These are phyloP conservation scores for Cephalotrichum gorgonifer DNA, from an alignment of 2,329 filamentous ascomycete genomes.

Conservation along the genomic window DNA sequence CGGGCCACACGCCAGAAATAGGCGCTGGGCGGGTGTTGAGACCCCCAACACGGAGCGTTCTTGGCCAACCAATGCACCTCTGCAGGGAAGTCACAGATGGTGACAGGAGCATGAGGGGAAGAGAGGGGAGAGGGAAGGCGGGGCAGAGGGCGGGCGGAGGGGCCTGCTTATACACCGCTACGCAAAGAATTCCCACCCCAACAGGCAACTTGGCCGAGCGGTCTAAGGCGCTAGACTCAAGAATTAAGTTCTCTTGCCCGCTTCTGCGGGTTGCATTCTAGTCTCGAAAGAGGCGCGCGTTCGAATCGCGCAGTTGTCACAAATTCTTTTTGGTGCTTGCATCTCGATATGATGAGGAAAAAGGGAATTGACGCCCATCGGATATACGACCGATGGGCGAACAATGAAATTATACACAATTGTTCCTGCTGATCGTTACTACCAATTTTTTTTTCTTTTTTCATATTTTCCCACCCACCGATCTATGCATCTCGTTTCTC, in stretches of 20 bases:
- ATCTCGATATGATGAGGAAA: neutral
- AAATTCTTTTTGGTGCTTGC: neutral
- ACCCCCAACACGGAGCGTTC: neutral
- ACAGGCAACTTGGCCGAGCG: constrained; percentile 3
- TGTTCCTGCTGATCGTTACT: no score
- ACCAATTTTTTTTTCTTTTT: no score
- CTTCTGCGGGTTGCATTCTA: neutral
- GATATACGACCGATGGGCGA: no score
- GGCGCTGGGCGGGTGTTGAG: constrained; percentile 2
- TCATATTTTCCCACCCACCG: no score
- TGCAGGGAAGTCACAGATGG: neutral
- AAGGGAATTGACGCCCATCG: no score
- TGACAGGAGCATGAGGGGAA: no score
- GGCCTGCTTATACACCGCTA: no score
- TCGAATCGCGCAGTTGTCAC: constrained; percentile 3
- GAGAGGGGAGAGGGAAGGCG: no score
- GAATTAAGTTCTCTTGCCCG: neutral
- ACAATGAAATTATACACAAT: no score
- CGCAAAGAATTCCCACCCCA: no score
- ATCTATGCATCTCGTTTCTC: no score
- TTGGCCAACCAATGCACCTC: constrained; percentile 2
- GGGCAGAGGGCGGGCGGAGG: no score
- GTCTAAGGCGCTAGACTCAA: constrained; percentile 2
- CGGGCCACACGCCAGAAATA: constrained; percentile 4
- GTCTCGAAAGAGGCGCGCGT: constrained; percentile 1